Evolutionary conservation across 2,329 filamentous ascomycete genomes (phyloP), one percentile per base, ranked within the genome.

Genomic region (Ophiosphaerella narmari): DNA sequence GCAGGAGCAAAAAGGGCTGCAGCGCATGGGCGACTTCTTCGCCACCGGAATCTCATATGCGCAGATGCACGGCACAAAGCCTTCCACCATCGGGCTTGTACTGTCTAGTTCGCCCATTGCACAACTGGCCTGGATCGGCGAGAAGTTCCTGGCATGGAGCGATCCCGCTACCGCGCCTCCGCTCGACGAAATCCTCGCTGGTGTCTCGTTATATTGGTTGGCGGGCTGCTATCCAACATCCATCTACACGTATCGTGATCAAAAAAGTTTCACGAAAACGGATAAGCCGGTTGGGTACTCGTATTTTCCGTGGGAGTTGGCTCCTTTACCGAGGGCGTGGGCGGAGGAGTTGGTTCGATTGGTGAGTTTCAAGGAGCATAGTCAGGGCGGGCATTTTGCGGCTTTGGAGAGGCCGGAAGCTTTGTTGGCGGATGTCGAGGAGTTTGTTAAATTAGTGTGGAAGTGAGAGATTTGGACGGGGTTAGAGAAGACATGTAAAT

Each of bases 111-210:
- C 74, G 31, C 84, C 85, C 0, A 53, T 86, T 1, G 80, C 82
- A 0, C 61, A 86, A 16, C 74, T 87, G 2, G 76, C 79, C 6
- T 87, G 84, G 78, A 75, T 85, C 23, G 80, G 78, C 4, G 82
- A 85, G 57, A 85, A 84, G 62, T 80, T 81, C 48, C 66, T 82
- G 0, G 77, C 76, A 5, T 85, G 81, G 82, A 72, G 71, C 1
- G 81, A 84, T 52, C 56, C 58, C 0, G 62, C 65, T 14, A 60
- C 57, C 0, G 51, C 55, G 0, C 77, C 77, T 0, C 57, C 69
- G 0, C 46, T 71, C 7, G 64, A 77, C 32, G 72, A 72, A 2
- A 80, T 85, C 9, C 67, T 85, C 2, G 74, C 77, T n/a, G 66
- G 74, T 16, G 75, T 82, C 12, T 77, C 76, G 1, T 59, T 85